These are phyloP conservation scores for Micractinium conductrix DNA, from an alignment of 139 green algal species.

Conservation along the genomic window DNA sequence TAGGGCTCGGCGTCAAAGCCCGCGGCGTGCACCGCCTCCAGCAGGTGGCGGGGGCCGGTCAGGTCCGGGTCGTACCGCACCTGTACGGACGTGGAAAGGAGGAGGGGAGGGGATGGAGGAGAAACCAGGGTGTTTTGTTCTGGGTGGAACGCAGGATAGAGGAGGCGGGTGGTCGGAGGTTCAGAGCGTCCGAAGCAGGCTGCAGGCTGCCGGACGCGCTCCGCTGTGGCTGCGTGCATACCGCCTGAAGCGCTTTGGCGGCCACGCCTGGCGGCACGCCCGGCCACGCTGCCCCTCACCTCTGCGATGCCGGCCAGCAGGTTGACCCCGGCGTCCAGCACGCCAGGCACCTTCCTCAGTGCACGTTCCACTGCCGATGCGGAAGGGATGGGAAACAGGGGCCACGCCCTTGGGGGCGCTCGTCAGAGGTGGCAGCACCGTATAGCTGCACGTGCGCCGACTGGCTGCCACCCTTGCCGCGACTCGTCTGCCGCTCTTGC, in stretches of 20 bases:
- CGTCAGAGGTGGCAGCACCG: too few relatives aligned
- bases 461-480: too few relatives aligned
- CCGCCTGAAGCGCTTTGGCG: too few relatives aligned
- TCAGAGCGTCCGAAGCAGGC: too few relatives aligned
- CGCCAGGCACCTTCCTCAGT: slow-evolving; percentile 32
- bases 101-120: neutral
- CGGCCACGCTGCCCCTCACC: slow-evolving; percentile 33
- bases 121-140: neutral
- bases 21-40: slow-evolving; percentile 68
- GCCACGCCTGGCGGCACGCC: neutral
- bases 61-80: slow-evolving; percentile 69
- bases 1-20: slow-evolving; percentile 57
- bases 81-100: slow-evolving; percentile 40
- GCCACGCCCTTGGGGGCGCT: too few relatives aligned
- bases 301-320: slow-evolving; percentile 67
- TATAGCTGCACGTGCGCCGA: too few relatives aligned
- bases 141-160: too few relatives aligned
- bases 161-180: too few relatives aligned
- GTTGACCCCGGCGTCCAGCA: slow-evolving; percentile 45
- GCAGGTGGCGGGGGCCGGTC: slow-evolving; percentile 75
- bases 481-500: too few relatives aligned
- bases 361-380: slow-evolving; percentile 42
- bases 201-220: neutral
- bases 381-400: too few relatives aligned
- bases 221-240: neutral